phyloP scores from a whole-genome alignment of 1,139 yeast species.

The Taphrina deformans region DNA sequence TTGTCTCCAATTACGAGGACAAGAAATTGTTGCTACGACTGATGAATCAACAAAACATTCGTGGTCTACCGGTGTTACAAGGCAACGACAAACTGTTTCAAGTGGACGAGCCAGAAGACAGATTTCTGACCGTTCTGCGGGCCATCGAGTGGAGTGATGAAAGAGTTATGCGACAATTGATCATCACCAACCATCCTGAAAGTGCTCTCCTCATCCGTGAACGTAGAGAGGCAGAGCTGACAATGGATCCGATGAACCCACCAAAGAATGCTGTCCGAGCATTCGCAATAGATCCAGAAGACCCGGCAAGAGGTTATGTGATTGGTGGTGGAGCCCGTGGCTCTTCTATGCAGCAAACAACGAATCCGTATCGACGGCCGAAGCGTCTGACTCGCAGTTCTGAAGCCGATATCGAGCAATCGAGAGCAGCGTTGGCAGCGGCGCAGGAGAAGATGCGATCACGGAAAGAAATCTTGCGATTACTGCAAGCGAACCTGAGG shows the following conservation, averaged over 20 bases:
- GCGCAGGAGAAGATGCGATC: slow-evolving; percentile 12
- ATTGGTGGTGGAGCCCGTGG: slow-evolving; percentile 45
- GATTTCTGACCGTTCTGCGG: slow-evolving; percentile 58
- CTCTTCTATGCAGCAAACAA: slow-evolving; percentile 61
- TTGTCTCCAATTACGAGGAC: slow-evolving; percentile 68
- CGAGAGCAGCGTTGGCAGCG: slow-evolving; percentile 1
- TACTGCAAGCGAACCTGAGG: background rate
- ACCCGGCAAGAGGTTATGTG: slow-evolving; percentile 46
- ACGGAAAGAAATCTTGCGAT: background rate
- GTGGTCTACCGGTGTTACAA: slow-evolving; percentile 15
- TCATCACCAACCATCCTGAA: slow-evolving; percentile 67
- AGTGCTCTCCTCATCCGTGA: slow-evolving; percentile 56
- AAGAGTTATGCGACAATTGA: slow-evolving; percentile 46
- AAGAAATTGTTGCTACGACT: slow-evolving; percentile 53
- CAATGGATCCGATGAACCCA: slow-evolving; percentile 45
- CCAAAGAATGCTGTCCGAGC: slow-evolving; percentile 53
- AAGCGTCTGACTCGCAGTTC: slow-evolving; percentile 40
- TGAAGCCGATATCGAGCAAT: slow-evolving; percentile 33
- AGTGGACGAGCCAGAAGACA: slow-evolving; percentile 46
- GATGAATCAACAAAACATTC: slow-evolving; percentile 44
- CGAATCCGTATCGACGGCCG: slow-evolving; percentile 47
- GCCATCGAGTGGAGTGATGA: slow-evolving; percentile 48
- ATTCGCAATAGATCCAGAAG: slow-evolving; percentile 50
- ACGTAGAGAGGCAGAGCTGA: slow-evolving; percentile 54
- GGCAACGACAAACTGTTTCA: slow-evolving; percentile 49